A percentile compares a stretch with the other conserved stretches of the same genome.
Evolutionary conservation across 768 basidiomycete species (phyloP).

Genomic region (Paxillus ammoniavirescens): DNA sequence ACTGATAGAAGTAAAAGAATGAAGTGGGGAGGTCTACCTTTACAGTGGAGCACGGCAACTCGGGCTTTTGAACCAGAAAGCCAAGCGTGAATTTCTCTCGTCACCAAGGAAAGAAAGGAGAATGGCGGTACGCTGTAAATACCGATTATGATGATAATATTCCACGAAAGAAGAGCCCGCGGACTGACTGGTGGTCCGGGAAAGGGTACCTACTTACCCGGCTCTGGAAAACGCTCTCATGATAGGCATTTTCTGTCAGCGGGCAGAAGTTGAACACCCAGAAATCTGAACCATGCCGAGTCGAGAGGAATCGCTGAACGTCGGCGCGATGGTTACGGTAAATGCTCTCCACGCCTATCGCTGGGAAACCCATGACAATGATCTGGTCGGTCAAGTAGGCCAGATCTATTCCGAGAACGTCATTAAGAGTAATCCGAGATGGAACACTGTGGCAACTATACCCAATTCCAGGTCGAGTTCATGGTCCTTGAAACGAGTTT

Average conservation of each 20-base stretch:
- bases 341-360: slow-evolving; percentile 69
- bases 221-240: slow-evolving; percentile 62
- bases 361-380: slow-evolving; percentile 85
- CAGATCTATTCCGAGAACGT: slow-evolving; percentile 40
- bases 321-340: slow-evolving; percentile 81
- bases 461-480: slow-evolving; percentile 69
- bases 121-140: slow-evolving; percentile 68
- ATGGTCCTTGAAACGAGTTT: slow-evolving; percentile 72
- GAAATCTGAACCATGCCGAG: slow-evolving; percentile 71
- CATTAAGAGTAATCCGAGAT: slow-evolving; percentile 11
- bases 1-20: slow-evolving; percentile 1
- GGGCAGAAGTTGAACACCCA: slow-evolving; percentile 93
- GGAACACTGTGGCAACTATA: slow-evolving; percentile 27
- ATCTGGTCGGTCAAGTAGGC: slow-evolving; percentile 72
- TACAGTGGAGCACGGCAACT: slow-evolving; percentile 84
- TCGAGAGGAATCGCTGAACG: slow-evolving; percentile 70
- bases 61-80: slow-evolving; percentile 60
- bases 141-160: background rate
- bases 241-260: slow-evolving; percentile 76
- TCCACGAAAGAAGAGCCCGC: slow-evolving; percentile 46
- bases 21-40: slow-evolving; percentile 47
- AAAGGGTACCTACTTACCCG: slow-evolving; percentile 84
- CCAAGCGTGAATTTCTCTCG: slow-evolving; percentile 75
- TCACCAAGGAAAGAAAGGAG: slow-evolving; percentile 66
- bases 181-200: slow-evolving; percentile 85